phyloP scores from a whole-genome alignment of 1,284 basidiomycete genomes.

The Psilocybe mexicana region DNA sequence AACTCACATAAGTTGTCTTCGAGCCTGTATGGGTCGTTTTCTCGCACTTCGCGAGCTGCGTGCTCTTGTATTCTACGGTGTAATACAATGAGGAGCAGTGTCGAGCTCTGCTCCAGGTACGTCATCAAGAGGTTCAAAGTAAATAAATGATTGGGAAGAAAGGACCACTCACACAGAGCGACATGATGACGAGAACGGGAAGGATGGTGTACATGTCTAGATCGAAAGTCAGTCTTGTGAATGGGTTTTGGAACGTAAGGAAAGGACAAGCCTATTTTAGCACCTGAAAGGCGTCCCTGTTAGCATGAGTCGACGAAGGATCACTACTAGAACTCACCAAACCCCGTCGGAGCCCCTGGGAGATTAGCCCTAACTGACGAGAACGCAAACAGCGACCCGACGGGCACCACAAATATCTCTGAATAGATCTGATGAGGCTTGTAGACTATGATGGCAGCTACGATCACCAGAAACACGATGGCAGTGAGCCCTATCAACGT shows the following conservation, averaged over 20 bases:
- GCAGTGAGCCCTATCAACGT: constrained; percentile 13
- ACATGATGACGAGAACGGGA: constrained; percentile 22
- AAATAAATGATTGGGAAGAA: not conserved
- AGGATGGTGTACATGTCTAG: constrained; percentile 22
- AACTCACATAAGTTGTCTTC: too few species aligned
- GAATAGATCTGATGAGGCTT: constrained; percentile 12
- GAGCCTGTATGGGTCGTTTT: too few species aligned
- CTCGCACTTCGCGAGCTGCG: too few species aligned
- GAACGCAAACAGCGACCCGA: constrained; percentile 23
- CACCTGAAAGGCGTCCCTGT: not conserved
- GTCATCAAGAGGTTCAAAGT: not conserved
- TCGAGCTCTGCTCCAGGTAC: constrained; percentile 7
- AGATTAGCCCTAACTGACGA: constrained; percentile 19
- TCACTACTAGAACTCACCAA: constrained; percentile 14
- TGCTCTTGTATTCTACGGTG: constrained; percentile 6
- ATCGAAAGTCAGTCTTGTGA: not conserved
- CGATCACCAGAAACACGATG: constrained; percentile 10
- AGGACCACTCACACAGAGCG: constrained; percentile 14
- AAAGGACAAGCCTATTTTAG: constrained; percentile 11
- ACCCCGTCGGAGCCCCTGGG: constrained; percentile 22
- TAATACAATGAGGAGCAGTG: constrained; percentile 10
- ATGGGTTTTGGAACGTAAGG: not conserved
- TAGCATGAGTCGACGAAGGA: not conserved
- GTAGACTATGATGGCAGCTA: constrained; percentile 10
- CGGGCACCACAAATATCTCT: constrained; percentile 25